phyloP scores from a whole-genome alignment of 352 stramenopile genomes.

The Pythium aristosporum region DNA sequence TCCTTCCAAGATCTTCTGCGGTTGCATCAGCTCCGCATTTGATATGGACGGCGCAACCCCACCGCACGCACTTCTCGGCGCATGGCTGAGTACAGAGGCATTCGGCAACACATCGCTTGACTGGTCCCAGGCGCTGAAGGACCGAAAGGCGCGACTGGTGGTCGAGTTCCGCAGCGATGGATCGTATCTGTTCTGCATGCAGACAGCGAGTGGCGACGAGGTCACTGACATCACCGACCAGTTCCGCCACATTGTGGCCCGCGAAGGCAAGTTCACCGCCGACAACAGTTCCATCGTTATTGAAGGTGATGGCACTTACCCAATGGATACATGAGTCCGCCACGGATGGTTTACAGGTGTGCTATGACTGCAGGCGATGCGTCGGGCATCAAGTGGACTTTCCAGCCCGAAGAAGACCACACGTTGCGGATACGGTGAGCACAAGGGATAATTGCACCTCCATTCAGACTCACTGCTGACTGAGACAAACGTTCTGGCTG shows the following conservation, averaged over 20 bases:
- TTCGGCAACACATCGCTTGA: slow-evolving; percentile 79
- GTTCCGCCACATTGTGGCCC: slow-evolving; percentile 55
- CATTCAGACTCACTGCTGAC: not conserved
- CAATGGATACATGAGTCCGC: not conserved
- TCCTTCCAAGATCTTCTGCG: not conserved
- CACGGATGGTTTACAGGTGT: not conserved
- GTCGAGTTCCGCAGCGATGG: slow-evolving; percentile 41
- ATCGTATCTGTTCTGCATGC: slow-evolving; percentile 42
- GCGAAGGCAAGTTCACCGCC: slow-evolving; percentile 41
- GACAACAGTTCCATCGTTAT: slow-evolving; percentile 28
- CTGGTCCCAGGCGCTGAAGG: slow-evolving; percentile 71
- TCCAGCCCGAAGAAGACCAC: slow-evolving; percentile 63
- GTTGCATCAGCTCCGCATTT: not conserved
- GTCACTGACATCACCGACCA: slow-evolving; percentile 41
- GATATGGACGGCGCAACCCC: not conserved
- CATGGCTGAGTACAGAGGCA: slow-evolving; percentile 66
- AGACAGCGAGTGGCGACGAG: slow-evolving; percentile 10
- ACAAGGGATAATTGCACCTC: not conserved
- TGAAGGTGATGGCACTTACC: slow-evolving; percentile 27
- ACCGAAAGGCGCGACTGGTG: slow-evolving; percentile 36
- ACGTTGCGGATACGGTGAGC: slow-evolving; percentile 54
- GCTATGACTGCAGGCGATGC: slow-evolving; percentile 31
- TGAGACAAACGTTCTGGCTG: not conserved
- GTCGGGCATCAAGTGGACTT: slow-evolving; percentile 66
- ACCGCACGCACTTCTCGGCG: slow-evolving; percentile 27